Conservation (phyloP, 345 rosid species). For the Aquilaria yunnanensis region DNA sequence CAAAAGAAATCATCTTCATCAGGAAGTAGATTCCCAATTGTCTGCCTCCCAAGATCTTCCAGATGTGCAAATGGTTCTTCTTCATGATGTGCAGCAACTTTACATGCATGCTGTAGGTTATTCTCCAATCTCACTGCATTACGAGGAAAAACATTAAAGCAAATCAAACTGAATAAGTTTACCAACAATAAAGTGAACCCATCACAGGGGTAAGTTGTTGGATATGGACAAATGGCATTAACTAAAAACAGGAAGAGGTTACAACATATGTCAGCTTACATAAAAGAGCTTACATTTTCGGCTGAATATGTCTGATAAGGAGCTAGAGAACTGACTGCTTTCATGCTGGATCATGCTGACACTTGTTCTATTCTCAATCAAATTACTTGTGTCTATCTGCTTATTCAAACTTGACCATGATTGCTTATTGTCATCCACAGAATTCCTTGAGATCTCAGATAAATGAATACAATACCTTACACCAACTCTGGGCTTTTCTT, state of each 20-base stretch:
- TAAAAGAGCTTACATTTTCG: constrained; percentile 47
- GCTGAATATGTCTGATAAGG: constrained; percentile 71
- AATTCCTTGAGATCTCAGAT: constrained; percentile 36
- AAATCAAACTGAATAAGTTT: not conserved
- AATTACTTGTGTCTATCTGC: constrained; percentile 26
- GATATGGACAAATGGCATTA: not conserved
- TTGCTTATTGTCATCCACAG: constrained; percentile 31
- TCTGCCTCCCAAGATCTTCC: constrained; percentile 81
- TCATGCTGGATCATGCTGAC: constrained; percentile 47
- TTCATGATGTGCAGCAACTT: constrained; percentile 38
- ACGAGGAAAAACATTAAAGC: constrained; percentile 8
- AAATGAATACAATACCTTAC: constrained; percentile 28
- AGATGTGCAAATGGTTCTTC: constrained; percentile 63
- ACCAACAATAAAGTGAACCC: not conserved
- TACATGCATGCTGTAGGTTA: constrained; percentile 36
- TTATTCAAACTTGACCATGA: constrained; percentile 35
- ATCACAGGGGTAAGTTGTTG: no score
- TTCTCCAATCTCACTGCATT: constrained; percentile 49
- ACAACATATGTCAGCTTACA: not conserved
- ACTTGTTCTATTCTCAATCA: constrained; percentile 26
- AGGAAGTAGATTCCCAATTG: constrained; percentile 91
- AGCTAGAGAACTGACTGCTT: constrained; percentile 91
- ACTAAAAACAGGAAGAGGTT: constrained; percentile 10
- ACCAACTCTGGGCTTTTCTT: constrained; percentile 20
- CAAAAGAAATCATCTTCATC: constrained; percentile 86